Base-by-base conservation (phyloP, 1,139 yeast species). In the Candida glucosophila region DNA sequence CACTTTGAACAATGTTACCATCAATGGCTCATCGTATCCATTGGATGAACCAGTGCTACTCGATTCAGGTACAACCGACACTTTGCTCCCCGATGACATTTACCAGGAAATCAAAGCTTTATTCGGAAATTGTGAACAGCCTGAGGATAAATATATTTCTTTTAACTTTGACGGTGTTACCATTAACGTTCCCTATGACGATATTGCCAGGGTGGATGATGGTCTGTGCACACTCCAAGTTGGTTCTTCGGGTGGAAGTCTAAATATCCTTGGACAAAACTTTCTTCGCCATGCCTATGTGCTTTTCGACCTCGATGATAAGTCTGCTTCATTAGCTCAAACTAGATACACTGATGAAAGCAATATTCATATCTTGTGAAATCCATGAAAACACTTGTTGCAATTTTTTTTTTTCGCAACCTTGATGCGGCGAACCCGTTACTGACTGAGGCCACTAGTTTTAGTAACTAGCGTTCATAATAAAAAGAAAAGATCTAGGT, bases 81-180 rank as follows among this genome's bases (percentile, higher is more conserved):
- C 53, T 11, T 40, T 44, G 34, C 34, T 59, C 15, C 40, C 56
- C 5, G 12, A 15, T 14, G 12, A 20, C 4, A 32, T 50, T 13
- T 37, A 44, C 11, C n/a, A 28, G 2, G 34, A 32, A 5, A 24
- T 61, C 25, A 56, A 40, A 15, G 37, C 34, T 4, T 38, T 40
- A 3, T 34, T 49, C 14, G 22, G 22, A 12, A 20, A 6, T 6
- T 20, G 22, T n/a, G 5, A 6, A 14, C 24, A 21, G 6, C 33
- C 29, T 23, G 26, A 25, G 10, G 25, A 22, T 10, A 11, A 15
- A 19, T 15, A 15, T 26, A 34, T 56, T 21, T 42, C 43, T 14
- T 41, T 58, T 32, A 34, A 37, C 26, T 64, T 67, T 35, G 49
- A 48, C 17, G 60, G 58, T 6, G 43, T 46, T 19, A 29, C 38